phyloP scores from a whole-genome alignment of 176 grass and related monocot species.

The Carex myosuroides region DNA sequence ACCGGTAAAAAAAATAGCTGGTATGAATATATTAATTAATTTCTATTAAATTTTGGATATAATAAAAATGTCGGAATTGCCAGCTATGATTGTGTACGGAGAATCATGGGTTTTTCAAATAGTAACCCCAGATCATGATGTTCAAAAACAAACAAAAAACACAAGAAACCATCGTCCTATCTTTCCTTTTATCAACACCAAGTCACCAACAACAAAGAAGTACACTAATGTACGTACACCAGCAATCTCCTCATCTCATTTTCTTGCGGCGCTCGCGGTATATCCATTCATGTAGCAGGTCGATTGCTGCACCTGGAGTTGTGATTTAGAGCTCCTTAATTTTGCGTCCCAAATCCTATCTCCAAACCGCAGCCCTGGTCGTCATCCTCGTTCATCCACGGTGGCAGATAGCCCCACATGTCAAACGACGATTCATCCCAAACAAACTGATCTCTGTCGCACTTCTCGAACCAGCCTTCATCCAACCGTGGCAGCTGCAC shows the following conservation, averaged over 20 bases:
- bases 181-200: not conserved
- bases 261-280: not conserved
- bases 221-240: not conserved
- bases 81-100: not conserved
- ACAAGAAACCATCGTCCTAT: not conserved
- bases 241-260: not conserved
- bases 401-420: slow-evolving; percentile 19
- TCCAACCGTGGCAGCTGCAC: slow-evolving; percentile 40
- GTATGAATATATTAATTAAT: too few relatives aligned
- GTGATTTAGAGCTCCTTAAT: not conserved
- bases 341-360: not conserved
- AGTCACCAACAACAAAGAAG: not conserved
- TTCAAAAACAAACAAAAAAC: not conserved
- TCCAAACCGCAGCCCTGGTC: not conserved
- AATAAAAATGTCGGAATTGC: not conserved
- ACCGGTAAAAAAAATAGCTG: too few relatives aligned
- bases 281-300: not conserved
- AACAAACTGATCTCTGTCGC: slow-evolving; percentile 20
- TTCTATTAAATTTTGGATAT: too few relatives aligned
- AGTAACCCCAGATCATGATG: not conserved
- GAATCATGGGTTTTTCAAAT: slow-evolving; percentile 3
- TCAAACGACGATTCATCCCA: not conserved
- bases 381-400: slow-evolving; percentile 17
- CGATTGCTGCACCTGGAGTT: not conserved
- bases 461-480: slow-evolving; percentile 9